Base-by-base conservation (phyloP, 164 flowering plant species). In the Piper betle region DNA sequence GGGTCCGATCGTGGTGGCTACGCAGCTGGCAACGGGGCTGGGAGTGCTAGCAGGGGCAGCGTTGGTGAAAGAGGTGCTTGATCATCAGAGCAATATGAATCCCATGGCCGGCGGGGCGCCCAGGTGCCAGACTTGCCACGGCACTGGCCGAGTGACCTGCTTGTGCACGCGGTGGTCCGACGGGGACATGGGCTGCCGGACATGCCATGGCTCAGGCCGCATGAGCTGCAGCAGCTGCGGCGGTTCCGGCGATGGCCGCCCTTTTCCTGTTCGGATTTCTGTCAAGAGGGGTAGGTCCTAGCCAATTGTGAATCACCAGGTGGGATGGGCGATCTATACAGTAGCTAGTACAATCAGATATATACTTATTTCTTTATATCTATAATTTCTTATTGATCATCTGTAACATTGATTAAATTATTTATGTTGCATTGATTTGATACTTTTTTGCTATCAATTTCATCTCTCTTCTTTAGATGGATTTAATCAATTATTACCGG, bases 171-270 rank as follows among this genome's bases (percentile, higher is more conserved):
- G 94, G 4, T 92, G 98, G 98, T 87, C 96, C 6, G 96, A 92
- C 65, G 94, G 96, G 12, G 98, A 92, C 58, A 66, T 70, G 1
- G 98, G 98, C 0, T 92, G 98, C 68, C 76, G 96, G 66, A 77
- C 88, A 2, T 92, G 98, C 58, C 68, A 87, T 43, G 93, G 98
- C 16, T 87, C 98, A 1, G 98, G 97, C 53, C 82, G 93, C 3
- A 86, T 68, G 91, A 78, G 70, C 17, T 92, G 96, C 58, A 78
- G 73, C 67, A 92, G 86, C 72, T 92, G 96, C 56, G 98, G 98
- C 4, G 98, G 98, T 5, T 48, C 86, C 3, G 98, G 98, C 38
- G 86, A 91, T 15, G 98, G 98, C 40, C 84, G 97, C 13, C 98
- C 96, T 7, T 9, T 89, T 15, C 96, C 96, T 12, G 84, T 77